Conservation (phyloP, 768 basidiomycete genomes). For the Kwoniella sp. region DNA sequence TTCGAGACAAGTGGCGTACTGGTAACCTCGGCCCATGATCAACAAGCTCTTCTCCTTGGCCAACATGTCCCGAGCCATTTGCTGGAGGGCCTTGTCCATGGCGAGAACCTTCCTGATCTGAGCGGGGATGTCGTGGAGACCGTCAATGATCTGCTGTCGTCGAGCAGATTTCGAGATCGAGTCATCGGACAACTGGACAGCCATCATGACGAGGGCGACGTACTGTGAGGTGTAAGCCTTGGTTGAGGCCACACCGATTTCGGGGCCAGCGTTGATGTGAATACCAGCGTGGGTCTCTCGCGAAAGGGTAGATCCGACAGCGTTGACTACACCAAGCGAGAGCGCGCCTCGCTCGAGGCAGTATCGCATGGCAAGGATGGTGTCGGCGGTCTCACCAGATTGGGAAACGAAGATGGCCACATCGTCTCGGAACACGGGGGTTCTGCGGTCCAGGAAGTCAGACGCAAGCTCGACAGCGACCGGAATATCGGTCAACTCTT, state of each 20-base stretch:
- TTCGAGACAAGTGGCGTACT: conserved; percentile 95
- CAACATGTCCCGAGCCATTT: conserved; percentile 71
- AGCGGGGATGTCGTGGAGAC: conserved; percentile 79
- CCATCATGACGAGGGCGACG: conserved; percentile 96
- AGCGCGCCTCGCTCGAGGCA: conserved; percentile 95
- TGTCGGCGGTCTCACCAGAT: conserved; percentile 98
- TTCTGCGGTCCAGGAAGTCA: conserved; percentile 97
- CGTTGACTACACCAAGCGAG: conserved; percentile 96
- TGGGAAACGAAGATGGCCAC: conserved; percentile 94
- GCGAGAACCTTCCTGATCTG: conserved; percentile 85
- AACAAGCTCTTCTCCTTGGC: conserved; percentile 72
- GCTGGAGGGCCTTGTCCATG: conserved; percentile 69
- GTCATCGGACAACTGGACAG: conserved; percentile 96
- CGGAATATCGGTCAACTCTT: conserved; percentile 97
- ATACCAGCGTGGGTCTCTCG: conserved; percentile 99
- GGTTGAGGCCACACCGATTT: conserved; percentile 98
- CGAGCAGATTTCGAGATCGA: conserved; percentile 87
- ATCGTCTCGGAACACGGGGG: conserved; percentile 98
- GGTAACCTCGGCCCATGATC: conserved; percentile 97
- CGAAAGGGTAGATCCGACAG: conserved; percentile 94
- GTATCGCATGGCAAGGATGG: conserved; percentile 90
- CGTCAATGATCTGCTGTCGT: conserved; percentile 87
- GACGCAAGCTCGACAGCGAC: conserved; percentile 94
- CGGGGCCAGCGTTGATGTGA: conserved; percentile 88
- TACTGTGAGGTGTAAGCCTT: conserved; percentile 99